phyloP scores from a whole-genome alignment of 441 rosid species.

The Pelargonium fulgidum region DNA sequence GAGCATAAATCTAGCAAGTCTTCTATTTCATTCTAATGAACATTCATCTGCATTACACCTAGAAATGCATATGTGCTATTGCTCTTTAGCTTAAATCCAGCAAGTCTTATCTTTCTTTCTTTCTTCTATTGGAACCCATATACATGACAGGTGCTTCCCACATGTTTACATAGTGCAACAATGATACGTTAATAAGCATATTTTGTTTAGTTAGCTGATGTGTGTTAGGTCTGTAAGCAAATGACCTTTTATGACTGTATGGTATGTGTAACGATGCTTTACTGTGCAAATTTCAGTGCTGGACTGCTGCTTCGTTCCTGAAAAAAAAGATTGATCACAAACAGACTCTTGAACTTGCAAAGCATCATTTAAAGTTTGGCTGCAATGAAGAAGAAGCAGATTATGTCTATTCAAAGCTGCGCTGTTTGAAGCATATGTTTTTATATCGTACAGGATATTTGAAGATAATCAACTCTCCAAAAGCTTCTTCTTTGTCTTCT shows the following conservation, averaged over 20 bases:
- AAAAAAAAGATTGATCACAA: conserved; percentile 55
- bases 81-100: background rate
- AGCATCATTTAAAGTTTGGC: conserved; percentile 45
- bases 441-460: conserved; percentile 28
- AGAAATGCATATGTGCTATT: background rate
- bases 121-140: background rate
- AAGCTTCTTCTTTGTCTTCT: conserved; percentile 26
- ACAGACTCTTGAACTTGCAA: conserved; percentile 64
- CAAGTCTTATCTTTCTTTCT: background rate
- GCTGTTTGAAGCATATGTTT: conserved; percentile 57
- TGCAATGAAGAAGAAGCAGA: conserved; percentile 70
- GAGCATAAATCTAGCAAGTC: background rate
- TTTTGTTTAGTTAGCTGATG: background rate
- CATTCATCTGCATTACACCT: background rate
- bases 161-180: background rate
- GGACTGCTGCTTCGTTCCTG: conserved; percentile 70
- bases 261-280: background rate
- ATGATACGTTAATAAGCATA: background rate
- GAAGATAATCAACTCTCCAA: conserved; percentile 25
- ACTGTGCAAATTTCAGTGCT: conserved; percentile 43
- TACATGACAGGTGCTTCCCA: background rate
- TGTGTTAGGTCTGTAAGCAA: background rate
- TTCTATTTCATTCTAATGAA: background rate
- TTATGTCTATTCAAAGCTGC: conserved; percentile 45
- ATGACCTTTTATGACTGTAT: too few species aligned